Evolutionary conservation across 306 rosid species (phyloP).

Genomic region (Fragaria ananassa): DNA sequence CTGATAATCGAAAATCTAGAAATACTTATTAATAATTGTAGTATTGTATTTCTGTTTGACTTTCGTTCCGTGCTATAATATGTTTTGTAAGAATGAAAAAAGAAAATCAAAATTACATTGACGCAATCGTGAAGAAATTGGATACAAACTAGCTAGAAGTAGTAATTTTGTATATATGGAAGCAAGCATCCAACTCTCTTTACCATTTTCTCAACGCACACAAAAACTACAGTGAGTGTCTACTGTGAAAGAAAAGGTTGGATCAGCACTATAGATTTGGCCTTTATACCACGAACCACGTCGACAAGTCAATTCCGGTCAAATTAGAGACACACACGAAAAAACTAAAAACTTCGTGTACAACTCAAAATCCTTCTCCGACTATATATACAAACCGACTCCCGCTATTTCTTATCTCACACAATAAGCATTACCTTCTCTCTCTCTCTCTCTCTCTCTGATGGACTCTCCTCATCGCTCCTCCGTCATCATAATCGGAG

Average conservation of each 20-base stretch:
- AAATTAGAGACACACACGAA: not conserved
- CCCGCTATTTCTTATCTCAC: slow-evolving; percentile 52
- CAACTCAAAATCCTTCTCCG: slow-evolving; percentile 6
- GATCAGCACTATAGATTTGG: not conserved
- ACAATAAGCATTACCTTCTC: not conserved
- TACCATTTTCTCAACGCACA: not conserved
- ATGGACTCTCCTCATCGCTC: slow-evolving; percentile 75
- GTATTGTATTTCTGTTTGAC: no score
- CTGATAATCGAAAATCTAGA: no score
- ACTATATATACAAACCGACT: slow-evolving; percentile 52
- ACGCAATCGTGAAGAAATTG: no score
- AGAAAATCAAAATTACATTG: no score
- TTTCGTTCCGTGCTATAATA: no score
- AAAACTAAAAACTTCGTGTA: not conserved
- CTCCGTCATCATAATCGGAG: slow-evolving; percentile 85
- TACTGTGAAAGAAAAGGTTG: not conserved
- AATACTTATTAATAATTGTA: no score
- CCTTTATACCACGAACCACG: not conserved
- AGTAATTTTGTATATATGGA: no score
- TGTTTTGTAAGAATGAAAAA: no score
- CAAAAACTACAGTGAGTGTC: not conserved
- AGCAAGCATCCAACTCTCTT: not conserved
- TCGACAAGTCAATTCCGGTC: not conserved
- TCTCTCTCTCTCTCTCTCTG: slow-evolving; percentile 12
- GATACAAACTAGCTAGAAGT: no score